Base-by-base conservation (phyloP, 306 rosid genomes). In the Purshia tridentata region DNA sequence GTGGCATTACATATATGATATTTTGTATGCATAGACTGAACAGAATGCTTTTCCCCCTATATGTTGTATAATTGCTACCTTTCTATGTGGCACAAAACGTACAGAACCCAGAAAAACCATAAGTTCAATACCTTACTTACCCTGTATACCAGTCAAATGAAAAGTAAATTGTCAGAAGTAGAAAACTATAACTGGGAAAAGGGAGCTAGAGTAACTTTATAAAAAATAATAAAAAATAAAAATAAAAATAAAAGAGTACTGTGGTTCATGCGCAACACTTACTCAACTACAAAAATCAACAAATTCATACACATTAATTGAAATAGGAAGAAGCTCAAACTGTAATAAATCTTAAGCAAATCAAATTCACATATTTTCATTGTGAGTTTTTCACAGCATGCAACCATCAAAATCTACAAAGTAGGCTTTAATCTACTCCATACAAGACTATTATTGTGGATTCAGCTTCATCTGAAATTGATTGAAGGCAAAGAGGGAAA, bases 241-340 rank as follows among this genome's bases (percentile, higher is more conserved):
- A 23, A 23, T 0, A 23, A 23, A 23, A 23, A 29, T 23, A 16
- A 35, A 37, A 13, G 45, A 40, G 20, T n/a, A 75, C 5, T 46
- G 2, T 10, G 9, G 48, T 3, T 14, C 15, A 19, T 29, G 13
- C 4, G 59, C 12, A 77, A 53, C 8, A 79, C 88, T 69, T 80
- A 88, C 92, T n/a, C 6, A 12, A 54, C 19, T 90, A 9, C 93
- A 85, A 67, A 93, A 86, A 71, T 91, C 97, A 48, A 90, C 87
- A 77, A 92, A 90, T 18, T 93, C 96, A 83, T 90, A 91, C 47
- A 93, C 96, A 80, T 86, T 90, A 72, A 93, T 93, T 93, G 85
- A 65, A 71, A 82, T 40, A 81, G 47, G 62, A 13, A 18, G 13
- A 48, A 23, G 2, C 9, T 59, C 65, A 0, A 2, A 35, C 10